Base-by-base conservation (phyloP, 768 basidiomycete species). In the Tricholoma sp. region DNA sequence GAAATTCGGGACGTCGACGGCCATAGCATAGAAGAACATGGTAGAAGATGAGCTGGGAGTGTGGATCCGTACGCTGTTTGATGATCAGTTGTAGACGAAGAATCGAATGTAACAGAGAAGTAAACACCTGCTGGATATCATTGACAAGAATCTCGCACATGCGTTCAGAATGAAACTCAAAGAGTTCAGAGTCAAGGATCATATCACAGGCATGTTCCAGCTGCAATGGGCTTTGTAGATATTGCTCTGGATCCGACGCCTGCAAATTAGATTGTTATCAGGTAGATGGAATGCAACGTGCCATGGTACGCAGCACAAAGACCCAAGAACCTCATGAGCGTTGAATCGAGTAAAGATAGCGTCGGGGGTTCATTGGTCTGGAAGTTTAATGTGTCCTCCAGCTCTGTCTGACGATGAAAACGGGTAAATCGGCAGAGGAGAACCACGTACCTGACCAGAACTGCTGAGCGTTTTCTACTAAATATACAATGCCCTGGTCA, bases 301-400 rank as follows among this genome's bases (percentile, higher is more conserved):
- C 94, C 90, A 68, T 97, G 95, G 72, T 95, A 94, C 29, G 85
- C 81, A 24, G 91, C 81, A 63, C 91, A 91, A 45, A 97, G 76
- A 2, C 84, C 78, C 55, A 94, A 72, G 69, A 86, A 96, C 59
- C 89, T 82, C 64, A 82, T 77, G 51, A 97, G 68, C 0, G 91
- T 82, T 29, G 85, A 81, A 69, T 98, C 96, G 6, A 98, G 78
- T 55, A 84, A 76, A 3, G 80, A 80, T 18, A 98, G 76, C 0
- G 88, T 89, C 20, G 81, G 79, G 2, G 76, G 66, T 51, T 83
- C 80, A 59, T 85, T 79, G 34, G 78, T 78, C 1, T 88, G 85
- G 7, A 95, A 70, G 47, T 76, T 76, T 31, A 96, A 68, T 39
- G 89, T 82, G 55, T 94, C 93, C 52, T 96, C 94, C 28, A 98